A percentile compares a stretch with the other conserved stretches of the same genome.
phyloP scores from a whole-genome alignment of 306 rosid genomes.

The Biancaea sappan region DNA sequence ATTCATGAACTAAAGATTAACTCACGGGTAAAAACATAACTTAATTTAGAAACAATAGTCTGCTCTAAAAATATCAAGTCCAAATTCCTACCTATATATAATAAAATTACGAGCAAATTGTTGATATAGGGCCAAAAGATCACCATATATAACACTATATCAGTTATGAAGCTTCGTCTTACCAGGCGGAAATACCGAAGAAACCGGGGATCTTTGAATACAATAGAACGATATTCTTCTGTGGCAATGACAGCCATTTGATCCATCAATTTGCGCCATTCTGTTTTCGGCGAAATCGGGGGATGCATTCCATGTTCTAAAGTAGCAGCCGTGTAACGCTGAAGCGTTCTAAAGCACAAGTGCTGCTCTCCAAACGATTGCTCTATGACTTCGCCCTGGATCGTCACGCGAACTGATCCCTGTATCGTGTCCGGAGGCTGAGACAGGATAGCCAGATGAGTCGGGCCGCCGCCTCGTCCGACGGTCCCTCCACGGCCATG shows the following conservation, averaged over 20 bases:
- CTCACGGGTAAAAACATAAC: no score
- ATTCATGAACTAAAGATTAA: no score
- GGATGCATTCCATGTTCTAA: constrained; percentile 87
- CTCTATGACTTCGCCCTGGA: constrained; percentile 95
- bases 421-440: constrained; percentile 93
- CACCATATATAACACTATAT: no score
- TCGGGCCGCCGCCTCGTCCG: constrained; percentile 95
- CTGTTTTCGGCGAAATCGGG: constrained; percentile 76
- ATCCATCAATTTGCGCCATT: constrained; percentile 89
- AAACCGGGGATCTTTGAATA: constrained; percentile 83
- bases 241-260: constrained; percentile 89
- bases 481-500: constrained; percentile 99
- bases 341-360: constrained; percentile 86
- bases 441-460: constrained; percentile 92
- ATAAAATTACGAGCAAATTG: no score
- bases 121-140: no score
- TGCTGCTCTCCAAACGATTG: constrained; percentile 86
- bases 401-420: constrained; percentile 93
- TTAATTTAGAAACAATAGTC: no score
- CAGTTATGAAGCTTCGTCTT: no score
- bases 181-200: constrained; percentile 93
- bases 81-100: no score
- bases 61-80: no score
- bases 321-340: constrained; percentile 90
- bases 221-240: constrained; percentile 83